phyloP scores from a whole-genome alignment of 768 basidiomycete species.

The Crepidotus variabilis region DNA sequence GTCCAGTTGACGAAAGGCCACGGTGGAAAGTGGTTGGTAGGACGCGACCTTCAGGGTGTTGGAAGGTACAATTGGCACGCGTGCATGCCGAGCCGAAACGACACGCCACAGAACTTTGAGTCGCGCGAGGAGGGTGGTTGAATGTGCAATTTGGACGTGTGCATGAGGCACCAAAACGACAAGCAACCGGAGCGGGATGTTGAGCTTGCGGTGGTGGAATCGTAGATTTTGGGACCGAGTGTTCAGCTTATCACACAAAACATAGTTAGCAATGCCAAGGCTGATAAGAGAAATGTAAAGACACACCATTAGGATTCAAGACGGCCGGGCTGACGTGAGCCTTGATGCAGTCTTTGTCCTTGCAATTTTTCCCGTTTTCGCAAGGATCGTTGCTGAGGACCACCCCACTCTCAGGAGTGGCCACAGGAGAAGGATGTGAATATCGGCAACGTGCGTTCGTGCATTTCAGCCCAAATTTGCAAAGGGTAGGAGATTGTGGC shows the following conservation, averaged over 20 bases:
- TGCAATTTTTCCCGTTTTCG: constrained; percentile 83
- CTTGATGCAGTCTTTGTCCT: constrained; percentile 91
- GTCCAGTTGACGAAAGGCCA: constrained; percentile 57
- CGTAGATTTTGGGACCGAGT: constrained; percentile 32
- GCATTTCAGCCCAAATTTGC: constrained; percentile 92
- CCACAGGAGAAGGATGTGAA: constrained; percentile 96
- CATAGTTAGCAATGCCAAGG: constrained; percentile 10
- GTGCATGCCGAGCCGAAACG: constrained; percentile 86
- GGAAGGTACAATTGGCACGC: constrained; percentile 81
- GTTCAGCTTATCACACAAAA: constrained; percentile 26
- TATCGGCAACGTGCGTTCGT: constrained; percentile 86
- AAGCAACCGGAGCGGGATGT: constrained; percentile 35
- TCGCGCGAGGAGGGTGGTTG: constrained; percentile 52
- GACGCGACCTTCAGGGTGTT: constrained; percentile 86
- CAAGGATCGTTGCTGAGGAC: constrained; percentile 94
- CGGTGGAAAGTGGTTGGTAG: constrained; percentile 80
- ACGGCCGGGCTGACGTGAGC: constrained; percentile 88
- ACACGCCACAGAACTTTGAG: constrained; percentile 50
- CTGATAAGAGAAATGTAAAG: constrained; percentile 5
- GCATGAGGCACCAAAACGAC: constrained; percentile 70
- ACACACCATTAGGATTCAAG: constrained; percentile 57
- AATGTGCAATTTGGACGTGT: constrained; percentile 69
- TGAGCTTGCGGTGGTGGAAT: constrained; percentile 25
- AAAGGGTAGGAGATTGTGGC: constrained; percentile 84
- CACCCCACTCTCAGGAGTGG: constrained; percentile 90